Base-by-base conservation (phyloP, 768 basidiomycete species). In the Lactifluus subvellereus region DNA sequence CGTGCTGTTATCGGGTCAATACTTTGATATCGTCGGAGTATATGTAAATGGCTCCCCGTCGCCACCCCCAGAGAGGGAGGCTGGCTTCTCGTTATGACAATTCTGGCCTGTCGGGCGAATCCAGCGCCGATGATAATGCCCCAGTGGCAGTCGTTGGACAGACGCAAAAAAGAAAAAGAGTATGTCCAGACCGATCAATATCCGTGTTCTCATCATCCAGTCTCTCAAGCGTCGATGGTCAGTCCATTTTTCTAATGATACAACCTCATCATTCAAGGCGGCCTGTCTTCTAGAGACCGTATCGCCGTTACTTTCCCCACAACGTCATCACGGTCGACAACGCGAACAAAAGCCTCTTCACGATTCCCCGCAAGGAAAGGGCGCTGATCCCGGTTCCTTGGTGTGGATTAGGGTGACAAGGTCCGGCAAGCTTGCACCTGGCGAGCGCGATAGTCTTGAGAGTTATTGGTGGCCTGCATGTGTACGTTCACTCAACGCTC, bases 381-480 rank as follows among this genome's bases (percentile, higher is more conserved):
- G 38, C 16, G 32, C 48, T 8, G 62, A 60, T 16, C 20, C 47
- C 18, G n/a, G 62, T 45, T 47, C 62, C 33, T 51, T 64, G 43
- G 62, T 63, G 30, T 63, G 84, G 83, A 78, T 86, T 9, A 74
- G 82, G 1, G 70, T 87, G 57, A 76, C 83, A 55, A 72, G 74
- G 18, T 69, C 66, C 6, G 78, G 77, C 16, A 62, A 70, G 11
- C 70, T 79, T 16, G 74, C 72, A 22, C 66, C 72, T 22, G 53
- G 69, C 22, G 68, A 71, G 40, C 42, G 14, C 2, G 50, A 40
- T 27, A 70, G 69, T 35, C 70, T 69, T 2, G 71, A 63, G 13
- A 65, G 68, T 11, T 60, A 83, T 43, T 90, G 88, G 88, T 90
- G 88, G 88, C 88, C 88, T 22, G 86, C 78, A 33, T 79, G 80